These are phyloP conservation scores for Sporisorium graminicola DNA, from an alignment of 1,284 basidiomycete species.

Conservation along the genomic window DNA sequence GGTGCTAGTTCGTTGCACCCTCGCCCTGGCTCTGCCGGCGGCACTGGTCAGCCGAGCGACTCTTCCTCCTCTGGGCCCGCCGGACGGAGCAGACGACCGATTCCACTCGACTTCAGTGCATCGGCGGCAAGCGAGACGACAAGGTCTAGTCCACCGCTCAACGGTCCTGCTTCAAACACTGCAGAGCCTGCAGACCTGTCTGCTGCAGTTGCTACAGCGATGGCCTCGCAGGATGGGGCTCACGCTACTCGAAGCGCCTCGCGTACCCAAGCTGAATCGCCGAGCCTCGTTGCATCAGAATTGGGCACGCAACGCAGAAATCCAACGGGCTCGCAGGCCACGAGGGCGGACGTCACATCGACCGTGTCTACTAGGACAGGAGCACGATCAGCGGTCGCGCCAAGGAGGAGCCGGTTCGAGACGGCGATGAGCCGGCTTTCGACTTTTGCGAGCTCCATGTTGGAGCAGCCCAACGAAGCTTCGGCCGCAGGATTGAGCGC, in stretches of 20 bases:
- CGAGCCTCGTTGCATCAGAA: neutral
- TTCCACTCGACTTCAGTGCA: constrained; percentile 23
- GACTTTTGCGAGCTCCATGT: constrained; percentile 61
- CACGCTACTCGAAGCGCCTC: neutral
- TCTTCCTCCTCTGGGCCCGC: constrained; percentile 4
- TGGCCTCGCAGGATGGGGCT: neutral
- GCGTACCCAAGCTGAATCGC: neutral
- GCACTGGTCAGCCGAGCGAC: neutral
- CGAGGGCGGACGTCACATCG: constrained; percentile 18
- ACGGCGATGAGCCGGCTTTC: constrained; percentile 62
- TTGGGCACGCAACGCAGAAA: neutral
- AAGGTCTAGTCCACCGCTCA: neutral
- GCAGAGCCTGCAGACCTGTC: neutral
- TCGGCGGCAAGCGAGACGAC: neutral
- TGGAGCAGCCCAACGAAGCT: constrained; percentile 42
- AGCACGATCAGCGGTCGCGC: constrained; percentile 5
- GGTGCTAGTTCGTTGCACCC: constrained; percentile 26
- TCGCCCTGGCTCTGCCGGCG: constrained; percentile 8
- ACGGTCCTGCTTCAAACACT: neutral
- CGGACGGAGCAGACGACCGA: constrained; percentile 22
- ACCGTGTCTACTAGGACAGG: constrained; percentile 14
- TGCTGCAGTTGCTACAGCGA: constrained; percentile 10
- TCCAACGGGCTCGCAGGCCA: neutral
- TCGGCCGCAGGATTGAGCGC: constrained; percentile 1
- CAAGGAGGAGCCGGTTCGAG: constrained; percentile 42